Evolutionary conservation across 768 basidiomycete genomes (phyloP).

Genomic region (Mycena vitilis): DNA sequence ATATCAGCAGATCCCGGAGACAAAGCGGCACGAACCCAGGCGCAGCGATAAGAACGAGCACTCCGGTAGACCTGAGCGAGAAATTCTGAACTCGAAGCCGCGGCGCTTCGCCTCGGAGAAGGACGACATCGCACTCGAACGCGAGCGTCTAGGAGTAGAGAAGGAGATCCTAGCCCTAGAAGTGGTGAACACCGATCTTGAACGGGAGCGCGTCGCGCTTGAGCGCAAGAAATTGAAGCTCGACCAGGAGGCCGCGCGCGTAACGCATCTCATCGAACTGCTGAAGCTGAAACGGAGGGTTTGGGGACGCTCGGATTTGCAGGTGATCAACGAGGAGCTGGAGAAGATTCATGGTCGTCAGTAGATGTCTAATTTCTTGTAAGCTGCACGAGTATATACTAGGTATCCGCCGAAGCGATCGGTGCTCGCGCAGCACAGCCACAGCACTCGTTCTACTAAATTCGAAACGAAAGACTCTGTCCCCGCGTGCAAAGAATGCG

Average conservation of each 20-base stretch:
- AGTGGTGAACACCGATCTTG: not conserved
- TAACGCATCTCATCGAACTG: conserved; percentile 4
- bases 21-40: not conserved
- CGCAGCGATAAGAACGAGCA: not conserved
- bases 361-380: not conserved
- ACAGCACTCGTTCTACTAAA: too few relatives aligned
- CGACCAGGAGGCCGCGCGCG: conserved; percentile 6
- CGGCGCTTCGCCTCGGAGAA: not conserved
- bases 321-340: conserved; percentile 2
- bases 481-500: too few relatives aligned
- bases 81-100: not conserved
- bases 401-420: too few relatives aligned
- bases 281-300: conserved; percentile 3
- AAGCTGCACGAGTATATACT: too few relatives aligned
- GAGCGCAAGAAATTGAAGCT: conserved; percentile 7
- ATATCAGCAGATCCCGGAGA: not conserved
- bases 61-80: not conserved
- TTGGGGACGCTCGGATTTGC: not conserved
- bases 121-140: not conserved
- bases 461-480: too few relatives aligned
- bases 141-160: not conserved
- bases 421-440: too few relatives aligned
- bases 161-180: not conserved
- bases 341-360: not conserved
- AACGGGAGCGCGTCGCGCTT: conserved; percentile 7